Percentiles rank a stretch among this genome's conserved stretches.
These are phyloP conservation scores for Arctium minus DNA, from an alignment of 129 eudicot species.

Conservation along the genomic window DNA sequence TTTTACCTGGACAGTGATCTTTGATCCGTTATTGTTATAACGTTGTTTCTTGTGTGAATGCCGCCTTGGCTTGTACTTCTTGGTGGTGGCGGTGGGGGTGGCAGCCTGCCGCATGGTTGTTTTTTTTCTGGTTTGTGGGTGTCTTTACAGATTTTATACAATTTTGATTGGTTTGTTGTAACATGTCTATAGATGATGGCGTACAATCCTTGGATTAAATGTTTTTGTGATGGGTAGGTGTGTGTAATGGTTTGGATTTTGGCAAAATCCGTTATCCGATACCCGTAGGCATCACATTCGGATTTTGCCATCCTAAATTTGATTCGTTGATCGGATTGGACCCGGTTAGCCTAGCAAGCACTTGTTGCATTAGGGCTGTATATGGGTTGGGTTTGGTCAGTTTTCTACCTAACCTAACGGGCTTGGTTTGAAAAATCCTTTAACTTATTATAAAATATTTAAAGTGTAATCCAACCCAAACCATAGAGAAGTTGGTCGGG, in stretches of 20 bases:
- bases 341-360: too few species aligned
- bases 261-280: neutral
- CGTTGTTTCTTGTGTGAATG: conserved; percentile 18
- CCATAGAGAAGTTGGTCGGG: too few species aligned
- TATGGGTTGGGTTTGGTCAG: too few species aligned
- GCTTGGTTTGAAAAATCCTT: too few species aligned
- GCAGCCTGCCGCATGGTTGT: neutral
- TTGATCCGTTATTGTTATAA: neutral
- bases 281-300: neutral
- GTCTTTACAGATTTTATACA: neutral
- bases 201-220: neutral
- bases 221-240: neutral
- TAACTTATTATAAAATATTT: too few species aligned
- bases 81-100: neutral
- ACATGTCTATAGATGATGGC: neutral
- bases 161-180: conserved; percentile 4
- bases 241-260: neutral
- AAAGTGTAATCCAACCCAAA: neutral
- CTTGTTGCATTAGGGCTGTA: too few species aligned
- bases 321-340: too few species aligned
- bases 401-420: too few species aligned
- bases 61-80: neutral
- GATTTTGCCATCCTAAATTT: neutral
- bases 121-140: neutral
- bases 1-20: neutral